Percentiles rank a stretch among this genome's conserved stretches.
Evolutionary conservation across 352 stramenopile species (phyloP).

Genomic region (Pythium diclinum): DNA sequence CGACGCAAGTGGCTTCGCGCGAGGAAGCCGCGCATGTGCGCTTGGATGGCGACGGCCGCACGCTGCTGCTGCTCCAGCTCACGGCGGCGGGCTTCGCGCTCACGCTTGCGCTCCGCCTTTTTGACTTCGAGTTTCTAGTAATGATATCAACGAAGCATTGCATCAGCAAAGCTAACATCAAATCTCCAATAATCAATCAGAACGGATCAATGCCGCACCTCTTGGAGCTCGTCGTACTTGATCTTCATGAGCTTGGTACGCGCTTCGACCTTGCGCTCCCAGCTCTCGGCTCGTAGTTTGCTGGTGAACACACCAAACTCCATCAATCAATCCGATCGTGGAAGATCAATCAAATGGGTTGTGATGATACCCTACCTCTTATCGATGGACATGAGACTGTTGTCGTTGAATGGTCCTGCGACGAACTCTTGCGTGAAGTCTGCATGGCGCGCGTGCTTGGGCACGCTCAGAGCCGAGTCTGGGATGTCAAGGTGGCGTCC

Average conservation of each 20-base stretch:
- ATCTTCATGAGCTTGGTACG: slow-evolving; percentile 60
- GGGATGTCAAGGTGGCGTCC: slow-evolving; percentile 52
- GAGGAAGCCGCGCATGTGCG: slow-evolving; percentile 33
- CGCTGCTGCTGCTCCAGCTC: slow-evolving; percentile 29
- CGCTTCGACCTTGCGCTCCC: slow-evolving; percentile 49
- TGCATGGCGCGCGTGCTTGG: slow-evolving; percentile 41
- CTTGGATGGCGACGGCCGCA: slow-evolving; percentile 33
- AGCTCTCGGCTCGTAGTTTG: slow-evolving; percentile 43
- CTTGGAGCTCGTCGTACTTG: slow-evolving; percentile 60
- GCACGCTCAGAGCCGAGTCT: slow-evolving; percentile 47
- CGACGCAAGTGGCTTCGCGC: slow-evolving; percentile 21
- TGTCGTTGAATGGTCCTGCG: slow-evolving; percentile 46
- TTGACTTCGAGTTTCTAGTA: slow-evolving; percentile 35
- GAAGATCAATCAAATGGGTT: background rate
- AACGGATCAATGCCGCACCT: slow-evolving; percentile 16
- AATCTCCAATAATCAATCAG: background rate
- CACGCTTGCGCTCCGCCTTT: slow-evolving; percentile 36
- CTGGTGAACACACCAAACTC: slow-evolving; percentile 1
- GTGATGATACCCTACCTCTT: slow-evolving; percentile 31
- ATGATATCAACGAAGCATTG: background rate
- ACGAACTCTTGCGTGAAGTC: slow-evolving; percentile 64
- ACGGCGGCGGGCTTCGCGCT: slow-evolving; percentile 39
- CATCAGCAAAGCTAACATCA: background rate
- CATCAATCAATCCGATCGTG: background rate
- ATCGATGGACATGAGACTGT: slow-evolving; percentile 53